Evolutionary conservation across 805 yeast species (phyloP).

Genomic region (Teunomyces gatunensis): DNA sequence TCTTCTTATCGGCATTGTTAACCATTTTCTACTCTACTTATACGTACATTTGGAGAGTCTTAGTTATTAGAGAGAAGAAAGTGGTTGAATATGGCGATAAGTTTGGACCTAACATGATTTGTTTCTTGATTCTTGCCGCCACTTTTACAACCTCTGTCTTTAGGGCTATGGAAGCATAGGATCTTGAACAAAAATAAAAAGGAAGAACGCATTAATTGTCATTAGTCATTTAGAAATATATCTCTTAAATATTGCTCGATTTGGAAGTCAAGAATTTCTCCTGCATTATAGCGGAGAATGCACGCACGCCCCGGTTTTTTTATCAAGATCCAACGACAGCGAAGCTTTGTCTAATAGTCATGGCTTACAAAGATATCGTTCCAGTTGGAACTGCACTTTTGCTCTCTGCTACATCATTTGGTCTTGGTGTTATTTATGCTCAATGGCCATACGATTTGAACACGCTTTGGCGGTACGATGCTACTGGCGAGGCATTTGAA

Average conservation of each 20-base stretch:
- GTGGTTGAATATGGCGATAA: constrained; percentile 85
- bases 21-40: constrained; percentile 71
- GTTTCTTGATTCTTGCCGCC: constrained; percentile 69
- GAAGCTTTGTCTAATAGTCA: not conserved
- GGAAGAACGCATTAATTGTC: not conserved
- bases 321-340: not conserved
- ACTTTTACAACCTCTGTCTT: constrained; percentile 61
- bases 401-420: constrained; percentile 64
- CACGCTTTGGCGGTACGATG: constrained; percentile 62
- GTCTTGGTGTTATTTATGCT: constrained; percentile 73
- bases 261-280: not conserved
- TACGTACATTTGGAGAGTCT: constrained; percentile 77
- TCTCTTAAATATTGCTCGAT: not conserved
- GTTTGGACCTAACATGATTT: constrained; percentile 82
- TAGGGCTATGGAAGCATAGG: constrained; percentile 35
- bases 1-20: constrained; percentile 74
- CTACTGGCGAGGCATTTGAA: constrained; percentile 48
- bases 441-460: constrained; percentile 80
- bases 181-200: not conserved
- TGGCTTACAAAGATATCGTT: constrained; percentile 42
- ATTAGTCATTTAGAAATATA: not conserved
- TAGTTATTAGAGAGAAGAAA: constrained; percentile 76
- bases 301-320: not conserved
- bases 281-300: not conserved
- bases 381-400: constrained; percentile 45